Evolutionary conservation across 495 filamentous ascomycete species (phyloP).

Genomic region (Hypoxylon lienhwacheense): DNA sequence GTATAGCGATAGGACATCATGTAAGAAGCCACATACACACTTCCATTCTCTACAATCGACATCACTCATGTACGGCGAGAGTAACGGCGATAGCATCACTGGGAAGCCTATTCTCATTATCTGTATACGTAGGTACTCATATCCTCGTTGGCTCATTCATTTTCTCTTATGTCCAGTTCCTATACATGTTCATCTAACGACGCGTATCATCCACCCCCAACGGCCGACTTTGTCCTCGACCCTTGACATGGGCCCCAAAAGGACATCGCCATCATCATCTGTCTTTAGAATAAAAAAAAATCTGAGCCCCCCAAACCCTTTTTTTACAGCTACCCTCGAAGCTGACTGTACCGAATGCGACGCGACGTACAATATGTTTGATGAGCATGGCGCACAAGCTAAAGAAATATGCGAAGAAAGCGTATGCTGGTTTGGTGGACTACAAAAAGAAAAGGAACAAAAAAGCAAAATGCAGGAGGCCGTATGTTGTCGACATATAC

Average conservation of each 20-base stretch:
- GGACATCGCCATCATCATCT: conserved; percentile 18
- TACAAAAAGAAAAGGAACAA: conserved; percentile 7
- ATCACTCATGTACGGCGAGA: too few relatives aligned
- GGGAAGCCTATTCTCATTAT: neutral
- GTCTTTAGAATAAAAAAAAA: conserved; percentile 9
- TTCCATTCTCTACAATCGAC: neutral
- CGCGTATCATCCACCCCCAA: neutral
- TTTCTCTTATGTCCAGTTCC: neutral
- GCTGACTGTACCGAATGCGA: conserved; percentile 15
- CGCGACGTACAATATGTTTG: neutral
- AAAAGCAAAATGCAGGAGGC: conserved; percentile 8
- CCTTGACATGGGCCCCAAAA: neutral
- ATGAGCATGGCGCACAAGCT: conserved; percentile 4
- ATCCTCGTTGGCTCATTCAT: conserved; percentile 8
- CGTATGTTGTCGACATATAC: neutral
- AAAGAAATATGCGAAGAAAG: conserved; percentile 18
- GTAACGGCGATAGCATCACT: too few relatives aligned
- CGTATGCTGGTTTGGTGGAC: conserved; percentile 3
- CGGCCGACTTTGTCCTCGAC: neutral
- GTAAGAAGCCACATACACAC: too few relatives aligned
- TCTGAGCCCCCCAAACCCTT: neutral
- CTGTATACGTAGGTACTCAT: conserved; percentile 4
- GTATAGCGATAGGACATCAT: too few relatives aligned
- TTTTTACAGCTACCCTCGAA: conserved; percentile 17
- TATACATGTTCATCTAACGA: conserved; percentile 17